These are phyloP conservation scores for Aspergillus sergii DNA, from an alignment of 2,329 filamentous ascomycete species.

Conservation along the genomic window DNA sequence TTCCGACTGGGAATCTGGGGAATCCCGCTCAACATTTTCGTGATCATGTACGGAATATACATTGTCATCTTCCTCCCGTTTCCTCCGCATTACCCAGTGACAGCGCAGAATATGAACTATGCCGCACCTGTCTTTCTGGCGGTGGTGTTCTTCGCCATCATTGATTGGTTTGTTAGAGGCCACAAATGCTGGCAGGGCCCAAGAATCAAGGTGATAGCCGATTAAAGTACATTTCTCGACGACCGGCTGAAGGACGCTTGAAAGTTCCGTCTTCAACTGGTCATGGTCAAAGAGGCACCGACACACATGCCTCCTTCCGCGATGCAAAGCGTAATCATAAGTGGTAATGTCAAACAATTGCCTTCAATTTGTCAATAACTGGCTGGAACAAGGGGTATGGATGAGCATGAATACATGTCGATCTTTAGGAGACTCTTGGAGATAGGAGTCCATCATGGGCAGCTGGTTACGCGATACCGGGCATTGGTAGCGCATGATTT, in stretches of 20 bases:
- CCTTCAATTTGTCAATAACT: fast-evolving
- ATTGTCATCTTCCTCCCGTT: slow-evolving; percentile 27
- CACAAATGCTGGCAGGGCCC: slow-evolving; percentile 10
- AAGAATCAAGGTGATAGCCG: too few species aligned
- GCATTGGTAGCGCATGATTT: background rate
- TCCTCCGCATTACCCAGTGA: slow-evolving; percentile 26
- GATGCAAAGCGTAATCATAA: too few species aligned
- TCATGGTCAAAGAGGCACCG: too few species aligned
- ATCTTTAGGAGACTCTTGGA: background rate
- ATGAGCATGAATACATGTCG: background rate
- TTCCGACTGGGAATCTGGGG: slow-evolving; percentile 25
- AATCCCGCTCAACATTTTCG: slow-evolving; percentile 20
- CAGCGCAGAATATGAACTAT: slow-evolving; percentile 29
- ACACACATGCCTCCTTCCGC: too few species aligned
- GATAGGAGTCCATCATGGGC: too few species aligned
- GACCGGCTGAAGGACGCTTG: too few species aligned
- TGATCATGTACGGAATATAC: slow-evolving; percentile 26
- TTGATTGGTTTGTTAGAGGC: slow-evolving; percentile 19
- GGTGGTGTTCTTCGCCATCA: slow-evolving; percentile 21
- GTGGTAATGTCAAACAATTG: too few species aligned
- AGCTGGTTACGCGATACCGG: background rate
- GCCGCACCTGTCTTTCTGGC: slow-evolving; percentile 19
- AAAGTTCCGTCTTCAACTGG: too few species aligned
- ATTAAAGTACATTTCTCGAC: too few species aligned
- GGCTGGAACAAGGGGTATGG: background rate